Evolutionary conservation across 1,284 basidiomycete genomes (phyloP).

Genomic region (Pseudozyma hubeiensis): DNA sequence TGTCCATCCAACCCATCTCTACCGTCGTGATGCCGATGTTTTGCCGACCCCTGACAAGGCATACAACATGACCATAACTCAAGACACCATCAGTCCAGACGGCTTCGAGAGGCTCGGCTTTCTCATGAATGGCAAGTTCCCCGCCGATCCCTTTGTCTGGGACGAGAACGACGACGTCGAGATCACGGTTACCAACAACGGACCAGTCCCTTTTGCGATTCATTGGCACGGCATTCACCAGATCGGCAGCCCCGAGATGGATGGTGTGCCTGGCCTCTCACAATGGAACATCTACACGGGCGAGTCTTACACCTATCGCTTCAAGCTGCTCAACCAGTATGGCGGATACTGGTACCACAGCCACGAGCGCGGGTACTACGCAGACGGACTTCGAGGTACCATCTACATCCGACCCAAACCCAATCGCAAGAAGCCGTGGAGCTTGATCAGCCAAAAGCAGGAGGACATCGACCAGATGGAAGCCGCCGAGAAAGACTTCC

Average conservation of each 20-base stretch:
- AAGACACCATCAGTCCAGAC: conserved; percentile 45
- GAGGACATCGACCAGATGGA: conserved; percentile 48
- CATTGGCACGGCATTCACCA: conserved; percentile 57
- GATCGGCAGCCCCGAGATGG: conserved; percentile 54
- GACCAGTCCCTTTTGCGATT: conserved; percentile 45
- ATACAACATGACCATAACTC: conserved; percentile 37
- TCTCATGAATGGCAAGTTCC: conserved; percentile 52
- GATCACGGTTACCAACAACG: conserved; percentile 43
- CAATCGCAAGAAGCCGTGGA: conserved; percentile 43
- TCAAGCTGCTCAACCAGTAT: conserved; percentile 50
- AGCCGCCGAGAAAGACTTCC: conserved; percentile 40
- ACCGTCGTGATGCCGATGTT: conserved; percentile 36
- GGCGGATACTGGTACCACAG: conserved; percentile 55
- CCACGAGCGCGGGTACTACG: conserved; percentile 52
- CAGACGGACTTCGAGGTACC: conserved; percentile 43
- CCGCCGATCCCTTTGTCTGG: conserved; percentile 46
- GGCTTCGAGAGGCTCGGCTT: conserved; percentile 45
- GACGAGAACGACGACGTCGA: conserved; percentile 55
- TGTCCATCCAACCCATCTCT: conserved; percentile 38
- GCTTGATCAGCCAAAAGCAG: conserved; percentile 25
- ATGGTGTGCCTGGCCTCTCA: conserved; percentile 52
- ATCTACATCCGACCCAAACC: conserved; percentile 50
- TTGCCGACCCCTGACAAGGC: conserved; percentile 42
- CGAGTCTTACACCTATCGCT: conserved; percentile 45
- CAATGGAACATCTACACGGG: conserved; percentile 55